Base-by-base conservation (phyloP, 768 basidiomycete species). In the Pleurotus salmoneostramineus region DNA sequence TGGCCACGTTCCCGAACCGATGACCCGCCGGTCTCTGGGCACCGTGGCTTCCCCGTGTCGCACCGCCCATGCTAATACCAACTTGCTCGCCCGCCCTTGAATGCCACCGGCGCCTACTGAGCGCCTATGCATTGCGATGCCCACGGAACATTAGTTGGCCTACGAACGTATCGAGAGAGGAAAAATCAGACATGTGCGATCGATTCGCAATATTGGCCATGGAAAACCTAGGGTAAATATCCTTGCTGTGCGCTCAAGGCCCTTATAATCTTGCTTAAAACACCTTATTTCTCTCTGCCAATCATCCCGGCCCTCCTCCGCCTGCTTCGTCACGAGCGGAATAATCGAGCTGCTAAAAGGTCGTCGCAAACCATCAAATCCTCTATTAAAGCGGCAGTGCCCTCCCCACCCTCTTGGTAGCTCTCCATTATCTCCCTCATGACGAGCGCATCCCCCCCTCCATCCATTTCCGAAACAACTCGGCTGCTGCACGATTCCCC, bases 401-500 rank as follows among this genome's bases (percentile, higher is more conserved):
- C 59, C 62, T 57, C 21, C 21, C 21, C 21, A 27, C 21, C 21
- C 21, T 27, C 21, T 27, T 60, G 62, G 52, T 60, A 65, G 64
- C 66, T 40, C 64, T 69, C 70, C 68, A 54, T 52, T 52, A 56
- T 60, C 51, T 61, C 57, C 68, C 68, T 74, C 68, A 81, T 81
- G 80, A 70, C 71, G 66, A 68, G 71, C 69, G 72, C 77, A 60
- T 71, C 76, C 69, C 71, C 67, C 73, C 79, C 61, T 69, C 77
- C 60, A 72, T 27, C 21, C 21, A 27, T 27, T 1, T 27, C 74
- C 60, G 82, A 85, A 71, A 78, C 83, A 49, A 77, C 74, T 59
- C 81, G 86, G 55, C 78, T 89, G 69, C 77, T 89, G 68, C 67
- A 72, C 62, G 74, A 78, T 62, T 70, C 21, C 21, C 21, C 70